Evolutionary conservation across 345 rosid species (phyloP).

Genomic region (Hibiscus mutabilis): DNA sequence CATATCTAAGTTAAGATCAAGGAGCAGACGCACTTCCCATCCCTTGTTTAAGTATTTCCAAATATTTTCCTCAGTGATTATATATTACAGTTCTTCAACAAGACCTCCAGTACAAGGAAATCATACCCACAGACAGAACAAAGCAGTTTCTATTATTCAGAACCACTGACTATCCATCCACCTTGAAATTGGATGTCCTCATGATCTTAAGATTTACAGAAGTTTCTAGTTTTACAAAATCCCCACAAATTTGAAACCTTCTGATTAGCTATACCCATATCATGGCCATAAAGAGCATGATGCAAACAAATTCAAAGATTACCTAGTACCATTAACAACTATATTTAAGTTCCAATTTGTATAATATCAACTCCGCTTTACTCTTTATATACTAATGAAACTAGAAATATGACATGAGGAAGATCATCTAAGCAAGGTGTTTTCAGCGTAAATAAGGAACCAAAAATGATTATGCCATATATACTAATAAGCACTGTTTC

Average conservation of each 20-base stretch:
- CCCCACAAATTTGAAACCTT: neutral
- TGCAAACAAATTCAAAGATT: slow-evolving; percentile 1
- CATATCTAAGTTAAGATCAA: neutral
- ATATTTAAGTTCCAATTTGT: neutral
- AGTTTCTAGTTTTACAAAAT: neutral
- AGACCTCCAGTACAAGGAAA: slow-evolving; percentile 1
- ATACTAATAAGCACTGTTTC: slow-evolving; percentile 3
- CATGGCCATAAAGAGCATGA: neutral
- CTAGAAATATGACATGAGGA: neutral
- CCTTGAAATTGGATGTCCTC: neutral
- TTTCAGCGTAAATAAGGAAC: neutral
- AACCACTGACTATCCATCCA: neutral
- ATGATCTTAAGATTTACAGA: neutral
- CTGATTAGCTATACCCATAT: neutral
- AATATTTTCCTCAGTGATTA: neutral
- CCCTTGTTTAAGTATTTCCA: neutral
- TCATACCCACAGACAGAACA: neutral
- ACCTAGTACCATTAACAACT: neutral
- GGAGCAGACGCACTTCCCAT: neutral
- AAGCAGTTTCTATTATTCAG: neutral
- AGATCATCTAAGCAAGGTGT: neutral
- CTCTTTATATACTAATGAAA: neutral
- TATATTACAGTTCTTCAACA: neutral
- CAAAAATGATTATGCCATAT: neutral
- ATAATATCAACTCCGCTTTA: neutral